Evolutionary conservation across 176 grass and related monocot species (phyloP), one percentile per base, ranked within the genome.

Genomic region (Triticum urartu): DNA sequence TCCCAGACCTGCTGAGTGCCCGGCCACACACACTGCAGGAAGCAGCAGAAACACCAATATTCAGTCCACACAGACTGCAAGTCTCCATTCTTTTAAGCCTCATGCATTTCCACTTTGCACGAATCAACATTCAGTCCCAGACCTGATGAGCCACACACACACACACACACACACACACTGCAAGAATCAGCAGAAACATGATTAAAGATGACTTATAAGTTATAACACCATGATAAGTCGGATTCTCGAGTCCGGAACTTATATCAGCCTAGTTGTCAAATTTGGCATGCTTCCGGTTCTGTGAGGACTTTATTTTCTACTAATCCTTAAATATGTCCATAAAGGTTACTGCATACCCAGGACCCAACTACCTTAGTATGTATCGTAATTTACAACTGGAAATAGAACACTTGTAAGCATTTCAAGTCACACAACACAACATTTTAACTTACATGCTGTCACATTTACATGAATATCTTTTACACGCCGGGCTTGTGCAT

Each of bases 391-490:
- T 83, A 83, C 66, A 79, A 12, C 22, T 6, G 14, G 45, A 83
- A 25, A 65, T 52, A 64, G 5, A 81, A 34, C 60, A 40, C 39
- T 66, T 11, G 14, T 64, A 83, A 32, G 25, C 48, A 81, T 79
- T 73, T 73, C 48, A 47, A 79, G 6, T 59, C 50, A 80, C 25
- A 87, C n/a, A 80, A 62, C 22, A 65, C 81, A 76, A 26, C 34
- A 85, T 6, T 77, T 39, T 40, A 47, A n/a, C 20, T 28, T 75
- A 12, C 21, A 45, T 68, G 54, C 15, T 12, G 9, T 45, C 48
- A 75, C 4, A 61, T 80, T 68, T 84, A 91, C 68, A 91, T 76
- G 36, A 84, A 48, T 33, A 84, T 87, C 2, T 36, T 63, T 80
- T 77, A 28, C 75, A 87, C 11, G 68, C 4, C 9, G 0, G 17